Conservation (phyloP, 495 filamentous ascomycete species). For the Aspergillus haitiensis region DNA sequence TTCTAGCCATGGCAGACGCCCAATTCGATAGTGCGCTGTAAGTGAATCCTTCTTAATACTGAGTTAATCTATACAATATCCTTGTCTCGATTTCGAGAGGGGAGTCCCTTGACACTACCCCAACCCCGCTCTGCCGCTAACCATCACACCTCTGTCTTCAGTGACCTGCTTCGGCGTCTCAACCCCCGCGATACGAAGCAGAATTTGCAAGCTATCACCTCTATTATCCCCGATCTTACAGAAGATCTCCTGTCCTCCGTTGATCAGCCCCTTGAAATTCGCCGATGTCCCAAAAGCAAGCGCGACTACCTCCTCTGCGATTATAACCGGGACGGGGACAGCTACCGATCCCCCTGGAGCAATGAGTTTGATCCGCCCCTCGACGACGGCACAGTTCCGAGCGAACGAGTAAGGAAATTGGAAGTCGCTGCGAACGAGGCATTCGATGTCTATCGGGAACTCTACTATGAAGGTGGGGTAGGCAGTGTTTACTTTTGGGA, state of each 20-base stretch:
- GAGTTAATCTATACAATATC: neutral
- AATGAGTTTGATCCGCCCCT: conserved; percentile 95
- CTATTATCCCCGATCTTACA: conserved; percentile 83
- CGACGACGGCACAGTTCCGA: conserved; percentile 74
- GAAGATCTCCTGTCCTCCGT: conserved; percentile 98
- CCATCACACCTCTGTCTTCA: conserved; percentile 37
- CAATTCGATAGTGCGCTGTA: conserved; percentile 67
- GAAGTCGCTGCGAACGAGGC: conserved; percentile 92
- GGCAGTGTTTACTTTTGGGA: conserved; percentile 98
- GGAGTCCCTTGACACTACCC: conserved; percentile 17
- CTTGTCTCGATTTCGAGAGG: neutral
- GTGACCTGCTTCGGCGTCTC: conserved; percentile 96
- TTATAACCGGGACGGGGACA: conserved; percentile 99
- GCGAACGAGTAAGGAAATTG: conserved; percentile 86
- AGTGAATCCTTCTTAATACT: conserved; percentile 24
- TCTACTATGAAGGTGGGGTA: conserved; percentile 97
- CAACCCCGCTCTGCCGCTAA: conserved; percentile 35
- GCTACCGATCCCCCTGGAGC: conserved; percentile 94
- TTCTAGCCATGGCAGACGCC: conserved; percentile 50
- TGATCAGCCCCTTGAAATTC: conserved; percentile 87
- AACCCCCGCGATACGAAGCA: conserved; percentile 85
- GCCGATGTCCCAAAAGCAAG: conserved; percentile 80
- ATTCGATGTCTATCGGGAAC: conserved; percentile 93
- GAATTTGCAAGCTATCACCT: conserved; percentile 83
- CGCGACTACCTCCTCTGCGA: conserved; percentile 98